Conservation (phyloP, 1,284 basidiomycete genomes). For the Rugosomyces carneus region DNA sequence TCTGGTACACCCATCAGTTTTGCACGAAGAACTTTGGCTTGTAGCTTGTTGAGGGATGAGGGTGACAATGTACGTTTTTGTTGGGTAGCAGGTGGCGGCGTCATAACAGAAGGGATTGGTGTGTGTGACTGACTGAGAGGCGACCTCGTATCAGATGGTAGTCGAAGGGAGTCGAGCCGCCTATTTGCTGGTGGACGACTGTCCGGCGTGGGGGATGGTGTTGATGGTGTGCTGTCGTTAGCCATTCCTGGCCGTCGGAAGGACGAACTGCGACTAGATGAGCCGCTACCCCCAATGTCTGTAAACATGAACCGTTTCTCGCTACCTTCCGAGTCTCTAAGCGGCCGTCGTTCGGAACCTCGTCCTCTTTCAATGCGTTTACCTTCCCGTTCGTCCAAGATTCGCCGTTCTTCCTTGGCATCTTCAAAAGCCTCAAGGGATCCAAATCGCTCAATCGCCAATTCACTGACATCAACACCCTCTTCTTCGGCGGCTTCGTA, state of each 20-base stretch:
- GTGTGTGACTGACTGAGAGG: conserved; percentile 58
- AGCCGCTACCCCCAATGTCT: conserved; percentile 52
- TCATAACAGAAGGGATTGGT: conserved; percentile 86
- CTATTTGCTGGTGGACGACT: conserved; percentile 36
- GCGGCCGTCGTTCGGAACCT: conserved; percentile 29
- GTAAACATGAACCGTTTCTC: conserved; percentile 66
- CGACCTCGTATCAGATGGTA: conserved; percentile 45
- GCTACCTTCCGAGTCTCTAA: conserved; percentile 30
- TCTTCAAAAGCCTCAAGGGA: conserved; percentile 83
- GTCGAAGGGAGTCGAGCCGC: conserved; percentile 49
- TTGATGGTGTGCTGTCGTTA: conserved; percentile 50
- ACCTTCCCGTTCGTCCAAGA: conserved; percentile 77
- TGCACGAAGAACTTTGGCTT: conserved; percentile 89
- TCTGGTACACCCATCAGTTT: conserved; percentile 77
- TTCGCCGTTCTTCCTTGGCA: conserved; percentile 77
- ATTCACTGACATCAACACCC: conserved; percentile 65
- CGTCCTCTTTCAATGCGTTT: conserved; percentile 38
- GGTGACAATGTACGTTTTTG: conserved; percentile 50
- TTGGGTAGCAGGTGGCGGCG: conserved; percentile 49
- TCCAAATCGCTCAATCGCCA: conserved; percentile 87
- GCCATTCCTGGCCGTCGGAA: conserved; percentile 71
- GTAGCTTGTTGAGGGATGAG: conserved; percentile 85
- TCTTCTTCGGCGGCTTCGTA: conserved; percentile 91
- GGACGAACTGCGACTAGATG: conserved; percentile 71
- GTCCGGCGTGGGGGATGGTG: conserved; percentile 45